These are phyloP conservation scores for Pleurotus cornucopiae DNA, from an alignment of 768 basidiomycete genomes.

Conservation along the genomic window DNA sequence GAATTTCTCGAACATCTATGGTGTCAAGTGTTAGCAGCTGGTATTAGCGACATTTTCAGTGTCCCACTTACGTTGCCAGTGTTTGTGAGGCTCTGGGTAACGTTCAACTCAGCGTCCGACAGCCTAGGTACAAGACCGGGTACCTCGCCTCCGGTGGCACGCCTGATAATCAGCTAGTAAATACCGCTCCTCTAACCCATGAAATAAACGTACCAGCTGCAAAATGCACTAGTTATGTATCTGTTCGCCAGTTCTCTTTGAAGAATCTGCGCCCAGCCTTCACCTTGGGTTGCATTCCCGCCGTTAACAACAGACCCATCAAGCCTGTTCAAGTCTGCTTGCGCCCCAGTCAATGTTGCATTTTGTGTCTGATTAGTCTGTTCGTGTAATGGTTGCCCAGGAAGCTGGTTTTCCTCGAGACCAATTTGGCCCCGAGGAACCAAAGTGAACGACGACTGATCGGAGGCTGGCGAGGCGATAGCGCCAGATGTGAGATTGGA, in stretches of 20 bases:
- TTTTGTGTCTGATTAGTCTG: constrained; percentile 27
- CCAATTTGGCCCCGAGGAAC: constrained; percentile 82
- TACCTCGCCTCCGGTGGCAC: constrained; percentile 86
- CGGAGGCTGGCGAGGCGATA: constrained; percentile 45
- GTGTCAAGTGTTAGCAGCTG: neutral
- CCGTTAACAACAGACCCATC: constrained; percentile 61
- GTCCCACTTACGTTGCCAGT: constrained; percentile 60
- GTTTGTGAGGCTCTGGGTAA: constrained; percentile 61
- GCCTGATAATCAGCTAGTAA: constrained; percentile 37
- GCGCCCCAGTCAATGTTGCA: constrained; percentile 46
- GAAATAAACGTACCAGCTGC: constrained; percentile 67
- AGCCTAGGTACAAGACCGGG: constrained; percentile 64
- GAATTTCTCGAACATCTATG: constrained; percentile 87
- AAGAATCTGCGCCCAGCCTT: constrained; percentile 64
- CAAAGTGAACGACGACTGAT: constrained; percentile 60
- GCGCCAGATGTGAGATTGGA: constrained; percentile 57
- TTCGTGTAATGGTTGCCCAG: constrained; percentile 53
- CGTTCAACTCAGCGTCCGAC: constrained; percentile 63
- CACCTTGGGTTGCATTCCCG: constrained; percentile 52
- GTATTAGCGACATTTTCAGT: constrained; percentile 2
- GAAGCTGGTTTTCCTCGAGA: constrained; percentile 65
- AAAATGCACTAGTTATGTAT: constrained; percentile 77
- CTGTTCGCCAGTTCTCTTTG: constrained; percentile 78
- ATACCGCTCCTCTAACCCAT: neutral
- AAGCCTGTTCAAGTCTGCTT: constrained; percentile 56